phyloP scores from a whole-genome alignment of 768 basidiomycete species.

The Xerocomellus amylosporus region DNA sequence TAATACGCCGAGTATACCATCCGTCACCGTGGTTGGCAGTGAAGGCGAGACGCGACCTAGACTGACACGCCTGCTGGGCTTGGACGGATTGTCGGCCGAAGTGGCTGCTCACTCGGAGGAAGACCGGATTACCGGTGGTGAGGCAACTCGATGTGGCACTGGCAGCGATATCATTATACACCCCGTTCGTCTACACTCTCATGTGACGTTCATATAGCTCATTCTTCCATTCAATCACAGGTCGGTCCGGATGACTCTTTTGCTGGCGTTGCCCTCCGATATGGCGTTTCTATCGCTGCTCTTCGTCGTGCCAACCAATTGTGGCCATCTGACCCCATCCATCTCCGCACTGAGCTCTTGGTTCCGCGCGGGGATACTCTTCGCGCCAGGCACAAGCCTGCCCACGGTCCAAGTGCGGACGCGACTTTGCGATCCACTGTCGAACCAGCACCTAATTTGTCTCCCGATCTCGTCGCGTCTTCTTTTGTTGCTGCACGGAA shows the following conservation, averaged over 20 bases:
- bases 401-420: neutral
- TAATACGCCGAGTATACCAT: neutral
- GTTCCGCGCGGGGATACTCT: constrained; percentile 49
- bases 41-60: constrained; percentile 6
- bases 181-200: constrained; percentile 12
- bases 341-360: constrained; percentile 77
- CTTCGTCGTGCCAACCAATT: constrained; percentile 88
- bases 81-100: neutral
- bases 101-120: neutral
- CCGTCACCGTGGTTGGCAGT: neutral
- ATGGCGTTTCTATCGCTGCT: constrained; percentile 80
- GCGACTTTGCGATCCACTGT: neutral
- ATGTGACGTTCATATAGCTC: neutral
- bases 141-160: neutral
- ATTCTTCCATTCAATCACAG: constrained; percentile 36
- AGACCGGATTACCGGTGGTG: neutral
- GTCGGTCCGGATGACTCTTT: constrained; percentile 74
- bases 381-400: constrained; percentile 3
- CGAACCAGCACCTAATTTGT: neutral
- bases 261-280: constrained; percentile 83
- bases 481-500: constrained; percentile 21
- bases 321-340: constrained; percentile 91
- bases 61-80: neutral
- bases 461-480: constrained; percentile 13
- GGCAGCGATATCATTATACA: constrained; percentile 12